These are phyloP conservation scores for Aspergillus sclerotialis DNA, from an alignment of 2,329 filamentous ascomycete species.

Conservation along the genomic window DNA sequence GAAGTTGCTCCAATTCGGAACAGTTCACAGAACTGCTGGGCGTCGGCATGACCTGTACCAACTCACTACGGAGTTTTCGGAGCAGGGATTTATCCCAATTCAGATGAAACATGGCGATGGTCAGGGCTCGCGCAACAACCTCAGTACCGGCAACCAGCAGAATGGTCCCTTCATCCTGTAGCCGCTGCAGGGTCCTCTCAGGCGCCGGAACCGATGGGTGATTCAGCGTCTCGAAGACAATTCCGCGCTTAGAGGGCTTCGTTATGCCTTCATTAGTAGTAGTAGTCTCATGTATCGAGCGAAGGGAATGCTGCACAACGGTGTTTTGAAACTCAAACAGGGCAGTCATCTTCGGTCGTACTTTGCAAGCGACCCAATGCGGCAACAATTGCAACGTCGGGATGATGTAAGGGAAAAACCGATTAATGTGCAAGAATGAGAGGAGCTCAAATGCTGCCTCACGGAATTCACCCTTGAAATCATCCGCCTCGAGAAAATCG, in stretches of 20 bases:
- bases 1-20: conserved; percentile 30
- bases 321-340: conserved; percentile 11
- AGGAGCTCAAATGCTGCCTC: conserved; percentile 19
- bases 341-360: conserved; percentile 5
- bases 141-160: conserved; percentile 29
- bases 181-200: conserved; percentile 28
- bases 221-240: conserved; percentile 24
- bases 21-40: conserved; percentile 13
- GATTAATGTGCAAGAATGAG: conserved; percentile 14
- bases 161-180: conserved; percentile 25
- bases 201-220: conserved; percentile 27
- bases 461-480: conserved; percentile 17
- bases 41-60: conserved; percentile 20
- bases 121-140: conserved; percentile 25
- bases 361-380: conserved; percentile 4
- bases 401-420: conserved; percentile 12
- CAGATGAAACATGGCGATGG: conserved; percentile 25
- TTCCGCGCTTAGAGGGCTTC: conserved; percentile 5
- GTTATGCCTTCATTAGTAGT: no score
- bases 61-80: conserved; percentile 17
- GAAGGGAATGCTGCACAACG: no score
- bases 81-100: conserved; percentile 12
- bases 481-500: conserved; percentile 22
- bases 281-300: no score
- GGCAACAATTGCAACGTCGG: conserved; percentile 7